phyloP scores from a whole-genome alignment of 2,329 filamentous ascomycete genomes.

The Fusarium tupiense region DNA sequence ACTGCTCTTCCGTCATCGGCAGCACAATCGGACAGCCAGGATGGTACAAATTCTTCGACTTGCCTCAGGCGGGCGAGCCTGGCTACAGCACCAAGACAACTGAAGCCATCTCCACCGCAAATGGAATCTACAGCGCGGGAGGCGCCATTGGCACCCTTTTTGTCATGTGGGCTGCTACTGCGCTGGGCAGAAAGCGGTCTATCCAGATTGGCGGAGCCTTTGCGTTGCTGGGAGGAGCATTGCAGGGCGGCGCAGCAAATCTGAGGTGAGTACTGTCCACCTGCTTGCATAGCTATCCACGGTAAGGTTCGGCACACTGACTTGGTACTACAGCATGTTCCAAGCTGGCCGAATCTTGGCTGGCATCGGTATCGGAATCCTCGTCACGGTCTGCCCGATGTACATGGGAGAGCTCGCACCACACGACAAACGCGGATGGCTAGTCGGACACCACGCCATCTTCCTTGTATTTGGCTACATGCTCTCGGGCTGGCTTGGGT shows the following conservation, averaged over 20 bases:
- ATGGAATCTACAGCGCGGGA: constrained; percentile 59
- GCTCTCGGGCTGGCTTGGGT: constrained; percentile 52
- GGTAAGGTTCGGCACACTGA: rapidly evolving
- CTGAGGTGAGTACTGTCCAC: constrained; percentile 46
- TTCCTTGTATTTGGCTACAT: constrained; percentile 58
- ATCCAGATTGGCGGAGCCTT: constrained; percentile 58
- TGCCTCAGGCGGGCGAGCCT: constrained; percentile 55
- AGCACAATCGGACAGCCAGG: constrained; percentile 63
- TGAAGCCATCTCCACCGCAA: constrained; percentile 57
- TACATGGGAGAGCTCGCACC: constrained; percentile 46
- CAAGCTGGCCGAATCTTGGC: constrained; percentile 57
- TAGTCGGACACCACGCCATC: constrained; percentile 60
- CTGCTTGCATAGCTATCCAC: rapidly evolving
- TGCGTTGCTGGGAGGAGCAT: constrained; percentile 55
- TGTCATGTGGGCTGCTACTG: constrained; percentile 59
- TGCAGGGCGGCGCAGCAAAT: constrained; percentile 56
- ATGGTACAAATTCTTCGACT: constrained; percentile 60
- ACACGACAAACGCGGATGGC: constrained; percentile 55
- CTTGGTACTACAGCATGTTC: constrained; percentile 35
- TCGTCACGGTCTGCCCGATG: constrained; percentile 49
- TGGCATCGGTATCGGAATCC: constrained; percentile 53
- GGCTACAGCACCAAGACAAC: constrained; percentile 58
- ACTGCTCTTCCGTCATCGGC: constrained; percentile 59
- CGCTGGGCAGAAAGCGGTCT: constrained; percentile 53
- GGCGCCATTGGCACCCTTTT: constrained; percentile 58